Percentiles rank a stretch among this genome's conserved stretches.
These are phyloP conservation scores for Globisporangium irregulare DNA, from an alignment of 352 stramenopile genomes.

Conservation along the genomic window DNA sequence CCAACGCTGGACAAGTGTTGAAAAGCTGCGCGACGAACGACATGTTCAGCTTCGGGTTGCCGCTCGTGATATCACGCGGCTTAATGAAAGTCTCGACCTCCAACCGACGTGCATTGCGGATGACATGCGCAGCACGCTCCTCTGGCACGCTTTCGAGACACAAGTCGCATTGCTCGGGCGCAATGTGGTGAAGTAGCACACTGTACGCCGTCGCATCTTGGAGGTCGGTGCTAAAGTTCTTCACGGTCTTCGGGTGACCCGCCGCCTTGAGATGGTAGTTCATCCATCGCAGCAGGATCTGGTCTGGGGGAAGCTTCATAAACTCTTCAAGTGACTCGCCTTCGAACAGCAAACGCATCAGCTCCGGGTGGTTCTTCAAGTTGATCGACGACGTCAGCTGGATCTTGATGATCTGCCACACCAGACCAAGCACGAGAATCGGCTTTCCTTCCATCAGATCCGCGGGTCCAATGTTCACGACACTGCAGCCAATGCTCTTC, in stretches of 20 bases:
- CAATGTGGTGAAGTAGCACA: slow-evolving; percentile 87
- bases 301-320: slow-evolving; percentile 88
- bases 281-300: slow-evolving; percentile 92
- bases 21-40: slow-evolving; percentile 90
- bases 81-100: slow-evolving; percentile 91
- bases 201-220: slow-evolving; percentile 86
- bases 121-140: slow-evolving; percentile 75
- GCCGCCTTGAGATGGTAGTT: slow-evolving; percentile 91
- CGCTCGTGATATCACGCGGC: slow-evolving; percentile 88
- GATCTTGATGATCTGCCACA: slow-evolving; percentile 95
- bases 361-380: slow-evolving; percentile 90
- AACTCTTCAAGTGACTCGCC: slow-evolving; percentile 89
- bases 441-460: slow-evolving; percentile 83
- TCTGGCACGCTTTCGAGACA: slow-evolving; percentile 50
- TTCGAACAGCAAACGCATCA: slow-evolving; percentile 82
- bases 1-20: slow-evolving; percentile 87
- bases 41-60: slow-evolving; percentile 92
- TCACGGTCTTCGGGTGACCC: slow-evolving; percentile 66
- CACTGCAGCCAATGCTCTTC: slow-evolving; percentile 91
- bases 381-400: slow-evolving; percentile 91
- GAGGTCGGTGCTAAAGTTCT: slow-evolving; percentile 79
- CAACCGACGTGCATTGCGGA: slow-evolving; percentile 81
- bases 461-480: slow-evolving; percentile 91
- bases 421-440: slow-evolving; percentile 89
- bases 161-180: slow-evolving; percentile 65